These are phyloP conservation scores for Saccharomycopsis phalli DNA, from an alignment of 1,139 yeast genomes.

Conservation along the genomic window DNA sequence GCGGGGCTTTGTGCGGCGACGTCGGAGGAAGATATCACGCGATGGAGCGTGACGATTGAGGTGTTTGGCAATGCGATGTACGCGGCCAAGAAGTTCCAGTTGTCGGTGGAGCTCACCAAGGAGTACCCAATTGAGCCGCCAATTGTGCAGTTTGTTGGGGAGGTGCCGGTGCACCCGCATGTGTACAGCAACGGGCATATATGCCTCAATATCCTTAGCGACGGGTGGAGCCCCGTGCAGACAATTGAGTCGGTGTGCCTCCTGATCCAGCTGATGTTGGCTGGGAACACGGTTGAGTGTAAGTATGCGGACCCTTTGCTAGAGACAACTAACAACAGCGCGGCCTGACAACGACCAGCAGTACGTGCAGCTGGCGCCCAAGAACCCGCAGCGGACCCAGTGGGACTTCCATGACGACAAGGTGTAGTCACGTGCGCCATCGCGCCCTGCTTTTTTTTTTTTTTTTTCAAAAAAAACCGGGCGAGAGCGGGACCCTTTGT, in stretches of 20 bases:
- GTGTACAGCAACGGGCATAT: slow-evolving; percentile 69
- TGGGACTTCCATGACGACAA: slow-evolving; percentile 53
- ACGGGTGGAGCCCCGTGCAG: slow-evolving; percentile 69
- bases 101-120: slow-evolving; percentile 28
- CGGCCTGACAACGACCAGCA: slow-evolving; percentile 46
- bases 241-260: slow-evolving; percentile 44
- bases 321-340: slow-evolving; percentile 16
- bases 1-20: slow-evolving; percentile 23
- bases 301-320: not conserved
- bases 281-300: slow-evolving; percentile 33
- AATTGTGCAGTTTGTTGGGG: slow-evolving; percentile 41
- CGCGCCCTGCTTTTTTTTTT: not conserved
- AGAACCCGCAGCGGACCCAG: slow-evolving; percentile 42
- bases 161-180: slow-evolving; percentile 63
- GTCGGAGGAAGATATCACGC: slow-evolving; percentile 24
- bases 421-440: slow-evolving; percentile 25
- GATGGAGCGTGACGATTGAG: slow-evolving; percentile 29
- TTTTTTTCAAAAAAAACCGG: not conserved
- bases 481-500: not conserved
- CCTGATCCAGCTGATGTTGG: slow-evolving; percentile 59
- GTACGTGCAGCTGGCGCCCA: slow-evolving; percentile 46
- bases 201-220: slow-evolving; percentile 54
- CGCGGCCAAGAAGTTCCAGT: slow-evolving; percentile 21
- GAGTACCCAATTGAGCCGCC: slow-evolving; percentile 63
- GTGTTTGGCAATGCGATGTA: slow-evolving; percentile 30